Conservation (phyloP, 2,329 filamentous ascomycete species). For the Tympanopsis confertula region DNA sequence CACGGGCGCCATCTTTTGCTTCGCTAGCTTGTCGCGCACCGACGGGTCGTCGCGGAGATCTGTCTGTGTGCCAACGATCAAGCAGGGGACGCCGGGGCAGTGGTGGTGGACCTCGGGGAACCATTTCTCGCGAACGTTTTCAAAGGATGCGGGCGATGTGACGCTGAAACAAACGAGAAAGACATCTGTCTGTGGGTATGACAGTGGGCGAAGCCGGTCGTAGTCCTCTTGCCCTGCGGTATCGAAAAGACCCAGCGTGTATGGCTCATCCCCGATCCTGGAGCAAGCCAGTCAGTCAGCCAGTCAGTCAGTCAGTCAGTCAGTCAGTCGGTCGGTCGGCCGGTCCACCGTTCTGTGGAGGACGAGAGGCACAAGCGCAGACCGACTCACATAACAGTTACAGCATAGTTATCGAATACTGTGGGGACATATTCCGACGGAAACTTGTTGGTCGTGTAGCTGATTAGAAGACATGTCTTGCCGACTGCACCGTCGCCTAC, state of each 20-base stretch:
- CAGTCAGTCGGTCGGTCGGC: no score
- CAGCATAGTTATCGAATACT: slow-evolving; percentile 98
- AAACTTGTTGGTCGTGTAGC: slow-evolving; percentile 99
- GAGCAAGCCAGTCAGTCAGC: slow-evolving; percentile 1
- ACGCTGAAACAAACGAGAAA: slow-evolving; percentile 99
- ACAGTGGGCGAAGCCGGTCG: slow-evolving; percentile 87
- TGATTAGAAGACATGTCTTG: slow-evolving; percentile 97
- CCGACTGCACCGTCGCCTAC: slow-evolving; percentile 98
- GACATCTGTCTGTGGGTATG: slow-evolving; percentile 96
- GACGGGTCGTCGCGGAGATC: slow-evolving; percentile 83
- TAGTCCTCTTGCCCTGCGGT: slow-evolving; percentile 99
- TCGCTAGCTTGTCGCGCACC: slow-evolving; percentile 80
- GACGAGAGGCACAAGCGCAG: slow-evolving; percentile 1
- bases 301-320: no score
- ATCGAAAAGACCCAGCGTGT: slow-evolving; percentile 94
- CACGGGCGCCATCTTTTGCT: slow-evolving; percentile 93
- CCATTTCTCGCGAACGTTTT: slow-evolving; percentile 99
- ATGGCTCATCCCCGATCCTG: slow-evolving; percentile 98
- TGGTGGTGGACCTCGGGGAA: slow-evolving; percentile 98
- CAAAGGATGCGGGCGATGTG: slow-evolving; percentile 91
- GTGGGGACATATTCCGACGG: slow-evolving; percentile 99
- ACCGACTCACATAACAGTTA: slow-evolving; percentile 89
- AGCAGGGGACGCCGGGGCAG: slow-evolving; percentile 91
- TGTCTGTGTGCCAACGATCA: slow-evolving; percentile 95
- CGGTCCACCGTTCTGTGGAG: slow-evolving; percentile 3